These are phyloP conservation scores for Rugonectria rugulosa DNA, from an alignment of 2,329 filamentous ascomycete species.

Conservation along the genomic window DNA sequence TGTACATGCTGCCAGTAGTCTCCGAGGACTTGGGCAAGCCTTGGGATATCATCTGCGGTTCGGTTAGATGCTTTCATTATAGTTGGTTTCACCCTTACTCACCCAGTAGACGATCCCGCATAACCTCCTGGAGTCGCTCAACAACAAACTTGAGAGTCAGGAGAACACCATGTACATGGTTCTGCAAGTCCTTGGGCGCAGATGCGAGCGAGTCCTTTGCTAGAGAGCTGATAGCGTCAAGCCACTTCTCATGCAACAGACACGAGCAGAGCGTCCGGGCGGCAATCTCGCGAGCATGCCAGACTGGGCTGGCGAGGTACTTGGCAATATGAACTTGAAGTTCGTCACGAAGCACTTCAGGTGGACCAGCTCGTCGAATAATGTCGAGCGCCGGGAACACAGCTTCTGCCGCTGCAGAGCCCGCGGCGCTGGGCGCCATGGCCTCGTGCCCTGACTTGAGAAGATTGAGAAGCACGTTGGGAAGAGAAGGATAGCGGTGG, in stretches of 20 bases:
- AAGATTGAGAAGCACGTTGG: slow-evolving; percentile 68
- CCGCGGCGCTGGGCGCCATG: slow-evolving; percentile 47
- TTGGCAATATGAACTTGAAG: slow-evolving; percentile 66
- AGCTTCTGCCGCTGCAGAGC: slow-evolving; percentile 64
- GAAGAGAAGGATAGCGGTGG: slow-evolving; percentile 71
- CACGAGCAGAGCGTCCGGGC: slow-evolving; percentile 75
- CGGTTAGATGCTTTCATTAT: slow-evolving; percentile 17
- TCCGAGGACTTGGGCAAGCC: slow-evolving; percentile 41
- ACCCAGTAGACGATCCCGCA: slow-evolving; percentile 53
- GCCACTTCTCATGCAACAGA: slow-evolving; percentile 60
- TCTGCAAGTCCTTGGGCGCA: slow-evolving; percentile 48
- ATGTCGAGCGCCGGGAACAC: slow-evolving; percentile 88
- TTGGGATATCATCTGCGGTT: slow-evolving; percentile 40
- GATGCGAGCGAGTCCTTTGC: slow-evolving; percentile 42
- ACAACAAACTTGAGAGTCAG: slow-evolving; percentile 64
- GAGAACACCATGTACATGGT: slow-evolving; percentile 66
- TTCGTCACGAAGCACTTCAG: slow-evolving; percentile 60
- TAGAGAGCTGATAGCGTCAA: slow-evolving; percentile 48
- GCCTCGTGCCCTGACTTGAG: slow-evolving; percentile 61
- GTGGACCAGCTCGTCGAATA: slow-evolving; percentile 74
- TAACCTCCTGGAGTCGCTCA: slow-evolving; percentile 59
- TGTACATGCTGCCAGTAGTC: slow-evolving; percentile 34
- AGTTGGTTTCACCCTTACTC: slow-evolving; percentile 35
- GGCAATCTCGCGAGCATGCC: slow-evolving; percentile 84
- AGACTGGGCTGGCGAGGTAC: slow-evolving; percentile 74